phyloP scores from a whole-genome alignment of 1,284 basidiomycete genomes.

The Microbotryum lychnidis-dioicae region DNA sequence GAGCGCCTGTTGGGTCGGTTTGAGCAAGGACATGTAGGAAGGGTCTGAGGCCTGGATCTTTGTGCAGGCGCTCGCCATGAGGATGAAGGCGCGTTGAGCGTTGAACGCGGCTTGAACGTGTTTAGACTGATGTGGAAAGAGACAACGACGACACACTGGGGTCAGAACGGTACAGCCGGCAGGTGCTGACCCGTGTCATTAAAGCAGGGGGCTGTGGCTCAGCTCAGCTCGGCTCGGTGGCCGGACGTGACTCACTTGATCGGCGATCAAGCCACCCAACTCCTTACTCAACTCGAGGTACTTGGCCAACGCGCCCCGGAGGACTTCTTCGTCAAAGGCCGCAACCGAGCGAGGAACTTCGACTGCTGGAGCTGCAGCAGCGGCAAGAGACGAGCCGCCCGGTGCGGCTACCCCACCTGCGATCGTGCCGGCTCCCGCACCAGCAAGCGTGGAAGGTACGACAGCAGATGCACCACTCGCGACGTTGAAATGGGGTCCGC shows the following conservation, averaged over 20 bases:
- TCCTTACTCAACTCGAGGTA: constrained; percentile 66
- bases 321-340: constrained; percentile 66
- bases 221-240: too few species aligned
- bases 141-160: not conserved
- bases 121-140: constrained; percentile 48
- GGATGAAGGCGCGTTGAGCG: constrained; percentile 61
- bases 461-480: constrained; percentile 16
- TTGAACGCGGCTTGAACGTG: constrained; percentile 62
- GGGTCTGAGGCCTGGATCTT: constrained; percentile 52
- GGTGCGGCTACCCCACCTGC: not conserved
- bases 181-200: too few species aligned
- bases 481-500: constrained; percentile 8
- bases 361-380: constrained; percentile 34
- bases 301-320: constrained; percentile 61
- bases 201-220: too few species aligned
- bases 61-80: constrained; percentile 61
- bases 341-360: constrained; percentile 53
- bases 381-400: constrained; percentile 33
- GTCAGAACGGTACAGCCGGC: not conserved
- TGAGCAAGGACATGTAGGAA: constrained; percentile 54
- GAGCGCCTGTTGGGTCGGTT: constrained; percentile 65
- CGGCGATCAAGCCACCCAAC: constrained; percentile 63
- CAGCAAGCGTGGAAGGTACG: constrained; percentile 36
- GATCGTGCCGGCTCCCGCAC: constrained; percentile 39
- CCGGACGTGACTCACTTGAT: constrained; percentile 55